These are phyloP conservation scores for Fusarium tuaranense DNA, from an alignment of 2,329 filamentous ascomycete species.

Conservation along the genomic window DNA sequence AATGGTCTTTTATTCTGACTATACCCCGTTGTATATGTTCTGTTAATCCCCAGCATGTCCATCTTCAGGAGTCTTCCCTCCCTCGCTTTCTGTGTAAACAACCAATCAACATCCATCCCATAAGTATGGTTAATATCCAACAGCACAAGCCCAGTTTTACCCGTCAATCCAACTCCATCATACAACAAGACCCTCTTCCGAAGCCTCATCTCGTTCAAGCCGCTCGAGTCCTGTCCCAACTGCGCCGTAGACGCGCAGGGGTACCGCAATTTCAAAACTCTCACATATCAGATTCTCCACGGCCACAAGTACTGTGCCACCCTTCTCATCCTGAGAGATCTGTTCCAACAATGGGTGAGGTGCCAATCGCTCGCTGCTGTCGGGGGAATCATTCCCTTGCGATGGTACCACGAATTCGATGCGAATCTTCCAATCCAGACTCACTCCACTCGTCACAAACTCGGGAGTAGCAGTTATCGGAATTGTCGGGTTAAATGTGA, in stretches of 20 bases:
- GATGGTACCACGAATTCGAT: constrained; percentile 92
- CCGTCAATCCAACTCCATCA: constrained; percentile 42
- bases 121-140: constrained; percentile 31
- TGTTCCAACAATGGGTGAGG: constrained; percentile 76
- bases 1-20: constrained; percentile 16
- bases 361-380: constrained; percentile 33
- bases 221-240: constrained; percentile 68
- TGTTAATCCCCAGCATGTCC: constrained; percentile 25
- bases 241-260: constrained; percentile 82
- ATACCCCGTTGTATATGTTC: constrained; percentile 25
- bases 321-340: constrained; percentile 82
- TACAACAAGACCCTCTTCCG: constrained; percentile 59
- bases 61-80: constrained; percentile 7
- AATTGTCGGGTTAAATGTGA: constrained; percentile 86
- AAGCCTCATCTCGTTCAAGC: constrained; percentile 66
- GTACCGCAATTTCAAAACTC: constrained; percentile 90
- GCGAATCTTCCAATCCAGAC: constrained; percentile 87
- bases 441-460: constrained; percentile 90
- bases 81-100: constrained; percentile 16
- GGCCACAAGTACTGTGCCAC: constrained; percentile 78
- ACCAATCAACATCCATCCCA: constrained; percentile 8
- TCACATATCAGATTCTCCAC: constrained; percentile 84
- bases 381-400: constrained; percentile 46
- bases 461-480: constrained; percentile 88
- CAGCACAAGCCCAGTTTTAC: constrained; percentile 6